These are phyloP conservation scores for Arxiozyma telluris DNA, from an alignment of 1,139 yeast species.

Conservation along the genomic window DNA sequence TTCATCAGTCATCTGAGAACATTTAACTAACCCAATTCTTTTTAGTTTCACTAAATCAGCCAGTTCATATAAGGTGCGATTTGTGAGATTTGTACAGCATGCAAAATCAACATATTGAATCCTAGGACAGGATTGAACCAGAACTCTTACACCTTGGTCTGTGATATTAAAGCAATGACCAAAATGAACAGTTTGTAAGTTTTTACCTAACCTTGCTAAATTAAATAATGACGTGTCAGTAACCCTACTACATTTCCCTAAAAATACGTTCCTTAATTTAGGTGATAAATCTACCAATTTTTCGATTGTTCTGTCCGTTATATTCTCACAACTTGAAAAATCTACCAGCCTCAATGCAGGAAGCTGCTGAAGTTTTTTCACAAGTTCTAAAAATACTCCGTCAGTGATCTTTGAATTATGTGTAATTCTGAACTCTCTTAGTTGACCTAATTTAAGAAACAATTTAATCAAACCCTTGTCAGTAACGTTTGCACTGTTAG, in stretches of 20 bases:
- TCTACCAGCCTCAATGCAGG: constrained; percentile 69
- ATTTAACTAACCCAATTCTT: constrained; percentile 88
- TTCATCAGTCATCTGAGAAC: constrained; percentile 77
- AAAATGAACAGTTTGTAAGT: constrained; percentile 80
- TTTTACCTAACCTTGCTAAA: constrained; percentile 65
- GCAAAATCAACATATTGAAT: constrained; percentile 92
- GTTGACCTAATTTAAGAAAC: constrained; percentile 55
- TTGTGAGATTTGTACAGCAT: constrained; percentile 84
- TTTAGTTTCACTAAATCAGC: constrained; percentile 72
- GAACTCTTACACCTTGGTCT: constrained; percentile 70
- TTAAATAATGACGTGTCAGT: constrained; percentile 77
- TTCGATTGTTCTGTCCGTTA: constrained; percentile 74
- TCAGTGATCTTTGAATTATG: constrained; percentile 66
- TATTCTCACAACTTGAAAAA: constrained; percentile 72
- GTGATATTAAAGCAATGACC: constrained; percentile 92
- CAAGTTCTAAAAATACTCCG: constrained; percentile 28
- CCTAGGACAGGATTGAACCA: constrained; percentile 73
- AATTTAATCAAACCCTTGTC: constrained; percentile 53
- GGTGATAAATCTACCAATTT: constrained; percentile 73
- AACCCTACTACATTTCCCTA: constrained; percentile 81
- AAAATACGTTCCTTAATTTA: constrained; percentile 71
- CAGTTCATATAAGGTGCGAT: constrained; percentile 70
- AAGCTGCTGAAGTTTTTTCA: constrained; percentile 26
- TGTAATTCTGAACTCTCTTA: constrained; percentile 78
- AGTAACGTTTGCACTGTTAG: constrained; percentile 68